phyloP scores from a whole-genome alignment of 495 filamentous ascomycete species.

The Chaetomium fimeti region DNA sequence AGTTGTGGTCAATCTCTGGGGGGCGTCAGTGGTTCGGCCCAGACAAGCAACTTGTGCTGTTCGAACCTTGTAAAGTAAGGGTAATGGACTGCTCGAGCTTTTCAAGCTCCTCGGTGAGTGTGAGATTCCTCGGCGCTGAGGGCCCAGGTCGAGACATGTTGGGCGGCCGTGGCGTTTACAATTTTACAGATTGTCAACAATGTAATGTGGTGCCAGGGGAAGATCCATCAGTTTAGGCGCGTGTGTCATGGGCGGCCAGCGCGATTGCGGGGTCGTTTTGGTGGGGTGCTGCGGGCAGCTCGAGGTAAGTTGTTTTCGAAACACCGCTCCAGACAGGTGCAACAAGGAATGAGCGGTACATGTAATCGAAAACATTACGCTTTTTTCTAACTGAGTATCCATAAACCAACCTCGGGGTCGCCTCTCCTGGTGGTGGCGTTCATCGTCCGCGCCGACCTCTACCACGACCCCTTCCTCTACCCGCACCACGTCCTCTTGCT shows the following conservation, averaged over 20 bases:
- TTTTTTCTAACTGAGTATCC: constrained; percentile 14
- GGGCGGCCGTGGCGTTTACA: constrained; percentile 18
- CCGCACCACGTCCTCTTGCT: constrained; percentile 25
- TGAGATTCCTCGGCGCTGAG: constrained; percentile 62
- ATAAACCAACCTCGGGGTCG: constrained; percentile 3
- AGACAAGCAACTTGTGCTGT: neutral
- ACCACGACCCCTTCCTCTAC: constrained; percentile 21
- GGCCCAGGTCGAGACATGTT: constrained; percentile 47
- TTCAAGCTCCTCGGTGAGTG: constrained; percentile 91
- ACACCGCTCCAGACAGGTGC: neutral
- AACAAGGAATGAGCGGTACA: neutral
- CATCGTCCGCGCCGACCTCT: constrained; percentile 38
- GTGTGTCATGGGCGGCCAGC: neutral
- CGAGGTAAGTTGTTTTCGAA: no score
- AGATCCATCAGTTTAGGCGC: constrained; percentile 15
- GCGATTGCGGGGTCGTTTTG: constrained; percentile 25
- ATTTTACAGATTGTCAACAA: constrained; percentile 20
- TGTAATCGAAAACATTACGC: no score
- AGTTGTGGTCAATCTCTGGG: constrained; percentile 95
- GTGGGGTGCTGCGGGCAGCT: constrained; percentile 17
- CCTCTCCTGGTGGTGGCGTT: neutral
- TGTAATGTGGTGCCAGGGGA: neutral
- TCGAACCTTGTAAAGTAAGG: constrained; percentile 83
- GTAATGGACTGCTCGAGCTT: constrained; percentile 96
- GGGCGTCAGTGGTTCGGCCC: constrained; percentile 10